phyloP scores from a whole-genome alignment of 306 rosid species.

The Aeschynomene evenia region DNA sequence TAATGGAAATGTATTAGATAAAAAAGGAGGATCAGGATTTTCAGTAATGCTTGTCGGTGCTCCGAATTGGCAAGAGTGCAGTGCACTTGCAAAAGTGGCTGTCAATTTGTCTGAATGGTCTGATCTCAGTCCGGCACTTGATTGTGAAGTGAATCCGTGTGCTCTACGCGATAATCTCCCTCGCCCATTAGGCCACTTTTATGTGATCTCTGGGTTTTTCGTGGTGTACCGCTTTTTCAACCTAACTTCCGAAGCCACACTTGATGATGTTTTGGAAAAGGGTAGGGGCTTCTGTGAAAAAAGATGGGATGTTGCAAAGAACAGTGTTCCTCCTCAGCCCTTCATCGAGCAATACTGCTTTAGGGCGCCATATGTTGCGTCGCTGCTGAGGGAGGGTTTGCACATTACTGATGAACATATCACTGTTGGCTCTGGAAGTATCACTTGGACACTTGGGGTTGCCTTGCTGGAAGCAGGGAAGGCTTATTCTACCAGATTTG shows the following conservation, averaged over 20 bases:
- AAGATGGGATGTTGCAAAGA: constrained; percentile 74
- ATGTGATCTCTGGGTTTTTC: constrained; percentile 82
- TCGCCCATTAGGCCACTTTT: constrained; percentile 72
- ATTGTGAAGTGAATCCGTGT: constrained; percentile 88
- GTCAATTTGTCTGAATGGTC: constrained; percentile 94
- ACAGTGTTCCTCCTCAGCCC: constrained; percentile 90
- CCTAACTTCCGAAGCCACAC: constrained; percentile 67
- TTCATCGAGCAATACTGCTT: constrained; percentile 96
- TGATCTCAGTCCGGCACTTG: constrained; percentile 50
- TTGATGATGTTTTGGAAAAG: constrained; percentile 86
- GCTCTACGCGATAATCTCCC: constrained; percentile 65
- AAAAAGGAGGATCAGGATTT: constrained; percentile 42
- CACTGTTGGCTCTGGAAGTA: constrained; percentile 90
- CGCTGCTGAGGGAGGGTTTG: constrained; percentile 89
- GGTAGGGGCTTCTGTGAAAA: constrained; percentile 79
- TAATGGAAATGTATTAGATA: constrained; percentile 33
- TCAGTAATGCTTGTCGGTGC: constrained; percentile 58
- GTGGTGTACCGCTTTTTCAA: constrained; percentile 89
- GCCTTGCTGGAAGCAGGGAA: constrained; percentile 91
- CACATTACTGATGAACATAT: constrained; percentile 73
- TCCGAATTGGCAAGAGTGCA: constrained; percentile 82
- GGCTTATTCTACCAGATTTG: constrained; percentile 53
- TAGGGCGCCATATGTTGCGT: constrained; percentile 77
- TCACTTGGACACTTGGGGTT: constrained; percentile 97
- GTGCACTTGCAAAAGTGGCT: constrained; percentile 62